Evolutionary conservation across 306 rosid genomes (phyloP), one percentile per base, ranked within the genome.

Genomic region (Quercus ilex): DNA sequence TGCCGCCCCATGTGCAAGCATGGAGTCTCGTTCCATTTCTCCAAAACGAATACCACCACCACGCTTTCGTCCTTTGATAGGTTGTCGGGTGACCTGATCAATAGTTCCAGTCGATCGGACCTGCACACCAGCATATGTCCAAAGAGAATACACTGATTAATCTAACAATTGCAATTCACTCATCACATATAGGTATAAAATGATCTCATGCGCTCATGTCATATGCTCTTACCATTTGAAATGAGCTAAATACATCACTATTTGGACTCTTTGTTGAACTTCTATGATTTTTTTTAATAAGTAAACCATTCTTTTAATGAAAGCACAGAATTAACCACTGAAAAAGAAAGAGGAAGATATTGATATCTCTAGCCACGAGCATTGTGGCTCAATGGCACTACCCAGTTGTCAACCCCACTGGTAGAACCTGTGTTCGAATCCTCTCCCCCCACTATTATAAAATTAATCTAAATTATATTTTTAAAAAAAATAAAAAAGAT

Each of bases 1-100:
- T 8, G 99, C 91, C 23, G 98, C 98, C 49, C 98, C 98, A n/a
- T 95, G 99, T 6, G 99, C 99, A 64, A 95, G 99, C 84, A 95
- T 77, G 17, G 98, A 95, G 78, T 95, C 99, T 0, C 99, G 91
- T 83, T 95, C 99, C 99, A 95, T 95, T 88, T 95, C 99, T 23
- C 98, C 99, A 43, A 95, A 95, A 60, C 99, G 96, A 33, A 95
- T 80, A n/a, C 99, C 99, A 2, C 99, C 99, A 78, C 99, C 99
- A 41, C 84, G 80, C 73, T 95, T 95, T 55, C 98, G 79, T 74
- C 99, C 98, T 85, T 91, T 95, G 71, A 91, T 91, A 20, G 99
- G 98, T 76, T 95, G 98, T 63, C 91, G 83, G 12, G 98, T 95
- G 59, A 95, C 77, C 80, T 88, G 96, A 77, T 95, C 98, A 9